A percentile compares a stretch with the other conserved stretches of the same genome.
phyloP scores from a whole-genome alignment of 2,329 filamentous ascomycete genomes.

The Colletotrichum lindemuthianum region DNA sequence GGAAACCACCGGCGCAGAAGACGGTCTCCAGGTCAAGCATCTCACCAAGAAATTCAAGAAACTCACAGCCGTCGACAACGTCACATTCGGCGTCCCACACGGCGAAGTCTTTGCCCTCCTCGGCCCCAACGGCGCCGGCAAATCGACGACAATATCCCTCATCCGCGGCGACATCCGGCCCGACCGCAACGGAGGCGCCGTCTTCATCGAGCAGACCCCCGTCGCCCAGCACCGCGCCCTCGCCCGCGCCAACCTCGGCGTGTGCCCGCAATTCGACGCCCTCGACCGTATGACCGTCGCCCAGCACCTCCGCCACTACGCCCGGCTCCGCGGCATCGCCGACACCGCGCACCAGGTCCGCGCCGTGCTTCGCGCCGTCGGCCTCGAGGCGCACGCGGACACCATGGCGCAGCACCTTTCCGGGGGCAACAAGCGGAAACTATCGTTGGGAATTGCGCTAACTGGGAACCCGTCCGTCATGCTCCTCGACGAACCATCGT shows the following conservation, averaged over 20 bases:
- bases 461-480: conserved; percentile 92
- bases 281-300: conserved; percentile 90
- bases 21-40: conserved; percentile 80
- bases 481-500: conserved; percentile 88
- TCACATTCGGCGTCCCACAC: conserved; percentile 82
- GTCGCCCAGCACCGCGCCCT: conserved; percentile 77
- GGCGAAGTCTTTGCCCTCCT: conserved; percentile 90
- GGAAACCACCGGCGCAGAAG: conserved; percentile 51
- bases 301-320: conserved; percentile 90
- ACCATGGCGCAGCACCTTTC: conserved; percentile 84
- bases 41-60: conserved; percentile 82
- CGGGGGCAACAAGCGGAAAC: conserved; percentile 91
- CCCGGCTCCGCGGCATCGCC: conserved; percentile 79
- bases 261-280: conserved; percentile 89
- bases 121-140: conserved; percentile 91
- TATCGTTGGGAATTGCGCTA: conserved; percentile 87
- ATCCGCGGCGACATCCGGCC: conserved; percentile 88
- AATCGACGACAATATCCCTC: conserved; percentile 88
- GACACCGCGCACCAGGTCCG: conserved; percentile 81
- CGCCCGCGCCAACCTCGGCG: conserved; percentile 81
- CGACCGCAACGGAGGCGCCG: conserved; percentile 74
- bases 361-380: conserved; percentile 81
- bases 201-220: conserved; percentile 81
- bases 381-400: conserved; percentile 74
- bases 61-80: conserved; percentile 85